These are phyloP conservation scores for Leccinum subspadiceum DNA, from an alignment of 1,284 basidiomycete species.

Conservation along the genomic window DNA sequence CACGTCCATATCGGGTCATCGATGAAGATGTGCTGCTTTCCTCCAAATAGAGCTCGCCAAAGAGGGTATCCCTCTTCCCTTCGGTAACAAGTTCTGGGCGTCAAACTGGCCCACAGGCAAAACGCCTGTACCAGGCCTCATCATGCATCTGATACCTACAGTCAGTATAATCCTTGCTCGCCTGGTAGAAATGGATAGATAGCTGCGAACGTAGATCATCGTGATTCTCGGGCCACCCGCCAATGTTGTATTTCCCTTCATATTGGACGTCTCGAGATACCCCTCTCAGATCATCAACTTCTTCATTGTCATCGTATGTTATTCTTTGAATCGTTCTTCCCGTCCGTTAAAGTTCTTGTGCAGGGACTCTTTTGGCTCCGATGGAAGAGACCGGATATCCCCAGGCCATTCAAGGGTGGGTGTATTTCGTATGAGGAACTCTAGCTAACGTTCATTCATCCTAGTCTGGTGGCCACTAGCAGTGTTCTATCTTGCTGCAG, in stretches of 20 bases:
- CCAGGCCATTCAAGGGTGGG: conserved; percentile 56
- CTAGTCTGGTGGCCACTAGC: conserved; percentile 58
- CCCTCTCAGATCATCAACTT: conserved; percentile 56
- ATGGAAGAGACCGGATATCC: conserved; percentile 46
- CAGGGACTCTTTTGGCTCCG: conserved; percentile 59
- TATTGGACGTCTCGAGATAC: conserved; percentile 58
- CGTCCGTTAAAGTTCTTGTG: neutral
- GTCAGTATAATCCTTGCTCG: conserved; percentile 8
- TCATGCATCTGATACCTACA: conserved; percentile 35
- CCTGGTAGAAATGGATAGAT: neutral
- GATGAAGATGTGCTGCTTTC: neutral
- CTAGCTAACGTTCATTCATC: neutral
- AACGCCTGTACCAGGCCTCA: conserved; percentile 38
- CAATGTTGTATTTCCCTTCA: conserved; percentile 48
- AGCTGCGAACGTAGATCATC: conserved; percentile 37
- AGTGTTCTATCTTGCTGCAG: conserved; percentile 52
- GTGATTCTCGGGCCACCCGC: conserved; percentile 49
- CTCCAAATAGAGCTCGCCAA: conserved; percentile 38
- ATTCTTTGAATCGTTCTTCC: too few species aligned
- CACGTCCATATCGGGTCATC: neutral
- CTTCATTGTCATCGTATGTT: conserved; percentile 48
- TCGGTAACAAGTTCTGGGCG: conserved; percentile 38
- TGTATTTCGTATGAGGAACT: neutral
- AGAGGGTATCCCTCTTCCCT: conserved; percentile 40
- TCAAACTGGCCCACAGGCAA: conserved; percentile 38